Conservation (phyloP, 352 stramenopile genomes). For the Globisporangium abappressorium region DNA sequence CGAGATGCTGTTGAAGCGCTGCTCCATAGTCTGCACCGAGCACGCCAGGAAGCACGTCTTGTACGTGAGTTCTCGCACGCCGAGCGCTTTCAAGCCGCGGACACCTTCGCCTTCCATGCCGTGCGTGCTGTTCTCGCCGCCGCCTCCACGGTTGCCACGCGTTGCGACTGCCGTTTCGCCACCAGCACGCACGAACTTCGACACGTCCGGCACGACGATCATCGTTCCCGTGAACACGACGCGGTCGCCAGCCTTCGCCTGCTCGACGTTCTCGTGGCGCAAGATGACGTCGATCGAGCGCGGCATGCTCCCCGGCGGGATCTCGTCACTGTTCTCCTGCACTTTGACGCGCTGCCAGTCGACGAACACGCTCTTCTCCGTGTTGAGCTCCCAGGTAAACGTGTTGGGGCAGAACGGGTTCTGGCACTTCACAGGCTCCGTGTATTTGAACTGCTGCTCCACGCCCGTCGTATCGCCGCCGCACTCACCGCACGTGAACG, state of each 20-base stretch:
- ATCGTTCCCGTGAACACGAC: conserved; percentile 94
- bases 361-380: conserved; percentile 93
- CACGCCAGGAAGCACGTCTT: conserved; percentile 96
- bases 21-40: conserved; percentile 91
- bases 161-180: conserved; percentile 68
- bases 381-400: conserved; percentile 80
- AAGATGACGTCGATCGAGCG: conserved; percentile 97
- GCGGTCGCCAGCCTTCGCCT: conserved; percentile 94
- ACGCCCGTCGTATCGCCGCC: conserved; percentile 89
- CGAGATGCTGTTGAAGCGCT: conserved; percentile 85
- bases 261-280: conserved; percentile 97
- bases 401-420: conserved; percentile 96
- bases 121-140: conserved; percentile 67
- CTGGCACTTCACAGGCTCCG: conserved; percentile 93
- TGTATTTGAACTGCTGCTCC: conserved; percentile 98
- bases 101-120: conserved; percentile 91
- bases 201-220: conserved; percentile 96
- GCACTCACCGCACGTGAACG: conserved; percentile 96
- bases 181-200: conserved; percentile 79
- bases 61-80: conserved; percentile 98
- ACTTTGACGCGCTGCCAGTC: conserved; percentile 99
- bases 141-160: conserved; percentile 27
- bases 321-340: conserved; percentile 99
- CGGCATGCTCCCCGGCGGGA: conserved; percentile 97
- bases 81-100: conserved; percentile 92